Conservation (phyloP, 306 rosid species). For the Psophocarpus tetragonolobus region DNA sequence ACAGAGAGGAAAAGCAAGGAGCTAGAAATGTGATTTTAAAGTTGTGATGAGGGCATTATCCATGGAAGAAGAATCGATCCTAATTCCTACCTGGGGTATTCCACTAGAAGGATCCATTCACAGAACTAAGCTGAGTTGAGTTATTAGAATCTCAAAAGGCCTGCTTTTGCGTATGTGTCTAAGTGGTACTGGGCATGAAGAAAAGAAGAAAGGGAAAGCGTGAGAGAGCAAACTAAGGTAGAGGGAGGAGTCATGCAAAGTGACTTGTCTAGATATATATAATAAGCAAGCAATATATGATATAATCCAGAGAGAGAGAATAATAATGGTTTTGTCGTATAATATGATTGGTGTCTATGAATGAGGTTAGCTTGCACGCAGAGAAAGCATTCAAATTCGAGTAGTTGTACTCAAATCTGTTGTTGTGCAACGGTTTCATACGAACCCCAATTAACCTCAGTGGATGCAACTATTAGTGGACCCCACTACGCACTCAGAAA, state of each 20-base stretch:
- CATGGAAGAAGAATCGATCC: background rate
- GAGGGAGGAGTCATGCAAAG: background rate
- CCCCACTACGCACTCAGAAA: constrained; percentile 30
- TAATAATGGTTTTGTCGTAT: constrained; percentile 51
- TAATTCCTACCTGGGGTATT: constrained; percentile 64
- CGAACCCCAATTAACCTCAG: constrained; percentile 34
- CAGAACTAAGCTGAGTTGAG: background rate
- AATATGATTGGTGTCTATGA: constrained; percentile 35
- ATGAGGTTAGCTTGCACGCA: constrained; percentile 67
- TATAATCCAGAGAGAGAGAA: constrained; percentile 18
- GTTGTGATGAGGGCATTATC: background rate
- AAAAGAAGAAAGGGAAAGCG: background rate
- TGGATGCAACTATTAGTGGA: constrained; percentile 63
- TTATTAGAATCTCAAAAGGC: background rate
- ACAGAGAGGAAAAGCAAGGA: background rate
- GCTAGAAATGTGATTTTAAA: background rate
- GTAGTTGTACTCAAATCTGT: constrained; percentile 19
- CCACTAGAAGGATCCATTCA: constrained; percentile 81
- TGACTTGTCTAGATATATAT: constrained; percentile 31
- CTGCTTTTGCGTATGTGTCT: background rate
- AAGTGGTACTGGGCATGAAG: background rate
- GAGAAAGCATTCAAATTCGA: constrained; percentile 56
- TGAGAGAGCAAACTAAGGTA: background rate
- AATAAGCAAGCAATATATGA: constrained; percentile 48
- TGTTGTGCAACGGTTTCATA: constrained; percentile 56